Base-by-base conservation (phyloP, 768 basidiomycete species). In the Boletus reticulatus region DNA sequence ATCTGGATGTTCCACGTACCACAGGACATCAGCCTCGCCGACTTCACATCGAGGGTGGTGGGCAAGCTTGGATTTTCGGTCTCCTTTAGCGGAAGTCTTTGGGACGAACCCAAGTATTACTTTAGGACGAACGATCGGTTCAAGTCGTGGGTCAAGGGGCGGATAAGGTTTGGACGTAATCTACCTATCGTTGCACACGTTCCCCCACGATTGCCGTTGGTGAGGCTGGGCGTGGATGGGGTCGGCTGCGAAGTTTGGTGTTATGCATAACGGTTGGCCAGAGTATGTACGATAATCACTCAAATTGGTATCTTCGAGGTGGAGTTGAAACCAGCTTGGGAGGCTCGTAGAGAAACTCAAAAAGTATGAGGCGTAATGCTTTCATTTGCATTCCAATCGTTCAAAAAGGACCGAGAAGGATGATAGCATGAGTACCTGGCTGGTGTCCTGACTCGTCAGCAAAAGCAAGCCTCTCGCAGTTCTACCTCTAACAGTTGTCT, bases 1-100 rank as follows among this genome's bases (percentile, higher is more conserved):
- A 67, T 74, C 51, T 76, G 75, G 76, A 71, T 62, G 59, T 55
- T 76, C 44, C 67, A 67, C 41, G 72, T 75, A 20, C 66, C 75
- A 19, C 66, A 66, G 45, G 58, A 66, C 50, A 60, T 70, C 51
- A 53, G 48, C 41, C 70, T 76, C 39, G 57, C 50, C n/a, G 58
- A 55, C 38, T 73, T 76, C 55, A 64, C 66, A 4, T 64, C 65
- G 20, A 67, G 48, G 49, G 74, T 76, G 32, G 58, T 60, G 36
- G 61, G 53, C 22, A 76, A 76, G 63, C 61, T 76, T n/a, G 75
- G 72, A 13, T 74, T 76, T 47, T 48, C 57, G 9, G 68, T 75
- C 36, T 63, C 60, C 20, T 72, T 76, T 52, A 67, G 66, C 41
- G 70, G 70, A n/a, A 72, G 65, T 38, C 53, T 55, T 20, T 66